phyloP scores from a whole-genome alignment of 257 asterid genomes.

The Salvia miltiorrhiza region DNA sequence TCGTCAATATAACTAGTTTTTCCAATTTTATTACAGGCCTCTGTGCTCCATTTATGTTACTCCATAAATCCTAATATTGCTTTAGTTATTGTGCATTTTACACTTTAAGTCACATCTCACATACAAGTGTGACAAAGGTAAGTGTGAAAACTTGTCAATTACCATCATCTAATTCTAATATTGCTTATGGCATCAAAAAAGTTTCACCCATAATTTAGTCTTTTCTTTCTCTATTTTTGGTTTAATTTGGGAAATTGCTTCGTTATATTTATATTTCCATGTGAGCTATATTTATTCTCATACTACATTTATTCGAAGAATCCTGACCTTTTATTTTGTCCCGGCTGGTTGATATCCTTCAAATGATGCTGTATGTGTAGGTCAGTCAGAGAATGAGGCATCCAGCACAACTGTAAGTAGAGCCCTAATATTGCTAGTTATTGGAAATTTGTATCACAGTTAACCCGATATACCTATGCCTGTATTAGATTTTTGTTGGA shows the following conservation, averaged over 20 bases:
- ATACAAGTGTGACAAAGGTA: not conserved
- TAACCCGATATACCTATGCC: slow-evolving; percentile 4
- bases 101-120: not conserved
- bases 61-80: too few relatives aligned
- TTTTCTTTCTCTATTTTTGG: slow-evolving; percentile 4
- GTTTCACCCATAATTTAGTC: not conserved
- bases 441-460: not conserved
- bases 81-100: not conserved
- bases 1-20: not conserved
- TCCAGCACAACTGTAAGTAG: slow-evolving; percentile 81
- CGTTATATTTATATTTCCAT: not conserved
- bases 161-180: not conserved
- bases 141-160: not conserved
- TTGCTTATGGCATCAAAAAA: not conserved
- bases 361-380: slow-evolving; percentile 44
- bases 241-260: not conserved
- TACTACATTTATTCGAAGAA: slow-evolving; percentile 17
- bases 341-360: slow-evolving; percentile 56
- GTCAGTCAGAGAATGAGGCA: slow-evolving; percentile 53
- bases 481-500: slow-evolving; percentile 42
- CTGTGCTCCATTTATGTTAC: not conserved
- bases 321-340: slow-evolving; percentile 20
- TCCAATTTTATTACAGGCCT: not conserved
- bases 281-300: not conserved
- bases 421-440: slow-evolving; percentile 18